Base-by-base conservation (phyloP, 306 rosid genomes). In the Cyamopsis tetragonoloba region DNA sequence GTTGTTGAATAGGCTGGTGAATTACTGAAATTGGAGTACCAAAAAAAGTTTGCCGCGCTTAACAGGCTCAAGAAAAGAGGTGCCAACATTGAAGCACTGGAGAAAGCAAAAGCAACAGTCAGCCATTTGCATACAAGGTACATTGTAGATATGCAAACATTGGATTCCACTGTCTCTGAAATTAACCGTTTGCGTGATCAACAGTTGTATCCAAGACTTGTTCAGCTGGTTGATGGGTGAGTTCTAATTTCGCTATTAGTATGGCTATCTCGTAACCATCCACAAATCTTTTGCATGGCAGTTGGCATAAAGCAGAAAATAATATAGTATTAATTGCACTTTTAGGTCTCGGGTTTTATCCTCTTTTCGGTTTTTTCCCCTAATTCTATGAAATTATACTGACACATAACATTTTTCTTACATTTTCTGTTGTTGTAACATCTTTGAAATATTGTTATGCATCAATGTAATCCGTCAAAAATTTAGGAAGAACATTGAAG, bases 1-100 rank as follows among this genome's bases (percentile, higher is more conserved):
- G 58, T n/a, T n/a, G n/a, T n/a, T n/a, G n/a, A n/a, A n/a, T 85
- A 95, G 99, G 91, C 97, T 58, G 96, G 97, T 55, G 97, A 95
- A 68, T 61, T 90, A 14, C 90, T 95, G 99, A 90, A 95, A 66
- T 77, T 80, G 41, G 95, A 86, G 77, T 90, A 95, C 84, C 97
- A 95, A 76, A 88, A 62, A 82, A 95, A 90, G 79, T 85, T 95
- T 46, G 62, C 82, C 63, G 24, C 91, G 3, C 87, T 95, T 39
- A 88, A 79, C 81, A 95, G 65, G 85, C 83, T 82, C 46, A 90
- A 90, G 85, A 88, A 88, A 64, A 78, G 84, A 64, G 84, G 84
- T 38, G 46, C 71, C 61, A 88, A 85, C 60, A 70, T 88, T 48
- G 96, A 90, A 37, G 85, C 95, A 77, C 30, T 86, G 72, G 96